Conservation (phyloP, 164 flowering plant species). For the grape (Vitis vinifera) region DNA sequence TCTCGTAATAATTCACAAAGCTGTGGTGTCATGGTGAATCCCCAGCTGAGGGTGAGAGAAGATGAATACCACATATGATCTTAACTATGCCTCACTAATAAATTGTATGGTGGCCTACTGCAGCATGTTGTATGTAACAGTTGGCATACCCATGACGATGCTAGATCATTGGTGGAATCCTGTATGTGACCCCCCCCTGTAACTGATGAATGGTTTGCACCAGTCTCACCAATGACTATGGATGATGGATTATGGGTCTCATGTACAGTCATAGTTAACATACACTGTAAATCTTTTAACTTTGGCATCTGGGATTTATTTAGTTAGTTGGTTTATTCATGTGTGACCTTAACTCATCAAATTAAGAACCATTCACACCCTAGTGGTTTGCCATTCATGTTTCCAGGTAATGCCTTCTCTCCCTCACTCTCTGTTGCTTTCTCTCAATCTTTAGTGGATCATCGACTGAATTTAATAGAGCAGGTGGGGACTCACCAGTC, state of each 20-base stretch:
- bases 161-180: too few species aligned
- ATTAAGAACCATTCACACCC: neutral
- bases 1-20: neutral
- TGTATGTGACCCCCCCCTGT: too few species aligned
- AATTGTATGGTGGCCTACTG: neutral
- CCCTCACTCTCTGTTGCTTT: neutral
- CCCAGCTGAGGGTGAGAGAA: neutral
- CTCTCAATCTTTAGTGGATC: too few species aligned
- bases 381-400: too few species aligned
- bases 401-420: neutral
- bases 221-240: too few species aligned
- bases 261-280: neutral
- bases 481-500: too few species aligned
- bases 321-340: neutral
- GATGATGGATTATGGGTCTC: neutral
- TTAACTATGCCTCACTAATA: conserved; percentile 5
- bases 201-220: too few species aligned
- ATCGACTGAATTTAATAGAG: too few species aligned
- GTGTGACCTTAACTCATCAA: neutral
- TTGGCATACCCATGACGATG: neutral
- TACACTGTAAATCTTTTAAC: neutral
- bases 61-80: neutral
- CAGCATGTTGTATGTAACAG: conserved; percentile 2
- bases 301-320: neutral
- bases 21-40: neutral